phyloP scores from a whole-genome alignment of 208 protist species.

The Acanthamoeba castellanii region DNA sequence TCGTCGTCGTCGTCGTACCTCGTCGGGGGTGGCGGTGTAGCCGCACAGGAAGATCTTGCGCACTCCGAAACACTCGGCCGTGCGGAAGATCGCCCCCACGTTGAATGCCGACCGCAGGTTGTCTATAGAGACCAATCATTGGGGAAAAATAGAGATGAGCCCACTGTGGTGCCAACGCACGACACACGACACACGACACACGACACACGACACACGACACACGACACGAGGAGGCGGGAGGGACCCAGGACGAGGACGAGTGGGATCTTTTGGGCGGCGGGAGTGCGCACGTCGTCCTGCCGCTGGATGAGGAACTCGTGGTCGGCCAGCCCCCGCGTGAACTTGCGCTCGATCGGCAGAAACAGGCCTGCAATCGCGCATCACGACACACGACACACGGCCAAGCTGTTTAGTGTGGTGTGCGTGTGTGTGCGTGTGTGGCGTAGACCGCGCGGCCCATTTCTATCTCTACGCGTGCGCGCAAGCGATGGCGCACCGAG shows the following conservation, averaged over 20 bases:
- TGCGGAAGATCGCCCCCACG: constrained; percentile 45
- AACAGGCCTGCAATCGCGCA: not conserved
- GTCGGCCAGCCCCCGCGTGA: constrained; percentile 30
- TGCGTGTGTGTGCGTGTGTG: not conserved
- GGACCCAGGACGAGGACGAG: constrained; percentile 22
- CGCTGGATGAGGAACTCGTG: constrained; percentile 55
- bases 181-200: too few species aligned
- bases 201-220: too few species aligned
- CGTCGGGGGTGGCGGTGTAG: constrained; percentile 51
- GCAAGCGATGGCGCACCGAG: too few species aligned
- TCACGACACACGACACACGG: not conserved
- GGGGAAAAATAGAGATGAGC: too few species aligned
- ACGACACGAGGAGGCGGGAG: too few species aligned
- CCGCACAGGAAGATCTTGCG: constrained; percentile 42
- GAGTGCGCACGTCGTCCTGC: not conserved
- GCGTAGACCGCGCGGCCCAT: too few species aligned
- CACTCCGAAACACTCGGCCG: constrained; percentile 46
- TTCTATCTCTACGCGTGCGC: too few species aligned
- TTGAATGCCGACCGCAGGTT: constrained; percentile 47
- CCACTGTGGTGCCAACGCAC: too few species aligned
- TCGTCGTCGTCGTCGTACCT: not conserved
- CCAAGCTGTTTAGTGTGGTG: too few species aligned
- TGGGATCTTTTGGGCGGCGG: not conserved
- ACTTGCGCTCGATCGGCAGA: constrained; percentile 53
- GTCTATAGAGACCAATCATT: not conserved